Evolutionary conservation across 345 rosid species (phyloP), one percentile per base, ranked within the genome.

Genomic region (Acer negundo): DNA sequence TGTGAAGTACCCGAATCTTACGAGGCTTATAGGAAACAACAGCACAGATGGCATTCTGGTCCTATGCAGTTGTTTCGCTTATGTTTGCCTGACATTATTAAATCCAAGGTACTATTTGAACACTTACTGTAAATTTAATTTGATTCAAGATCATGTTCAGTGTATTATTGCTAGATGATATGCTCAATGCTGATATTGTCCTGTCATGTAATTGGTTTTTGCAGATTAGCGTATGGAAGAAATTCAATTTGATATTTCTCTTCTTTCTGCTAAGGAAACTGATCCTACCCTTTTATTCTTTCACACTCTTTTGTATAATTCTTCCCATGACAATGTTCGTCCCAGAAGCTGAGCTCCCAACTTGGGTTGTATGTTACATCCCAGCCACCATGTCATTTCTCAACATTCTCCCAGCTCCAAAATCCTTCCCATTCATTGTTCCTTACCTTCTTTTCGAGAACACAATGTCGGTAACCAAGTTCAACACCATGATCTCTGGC

Each of bases 21-120:
- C 59, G 98, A 94, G 82, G 98, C 98, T 62, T 94, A 94, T 80
- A 86, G 97, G 74, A 94, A 94, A 80, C 98, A 94, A 58, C 98
- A 94, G 74, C 98, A 94, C 65, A 78, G 98, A 79, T 94, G 98
- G 98, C 98, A 94, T 83, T 94, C 98, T 15, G 98, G 98, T 61
- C 98, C 98, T 2, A 94, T 94, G 98, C 98, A 94, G 81, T 80
- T 94, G 80, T 94, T 94, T 77, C 93, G 98, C 73, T 94, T 94
- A 65, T 94, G 95, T 82, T 83, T 94, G 74, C 98, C 97, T 0
- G 93, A 80, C 77, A 85, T 94, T 42, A 88, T 94, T 68, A 80
- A 86, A 83, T 81, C 97, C 67, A 93, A 93, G 95, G 98, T 93
- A 49, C 53, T 62, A 58, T 42, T 56, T 22, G 28, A 20, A 67